Conservation (phyloP, 73 alveolate genomes). For the Paramecium biaurelia region DNA sequence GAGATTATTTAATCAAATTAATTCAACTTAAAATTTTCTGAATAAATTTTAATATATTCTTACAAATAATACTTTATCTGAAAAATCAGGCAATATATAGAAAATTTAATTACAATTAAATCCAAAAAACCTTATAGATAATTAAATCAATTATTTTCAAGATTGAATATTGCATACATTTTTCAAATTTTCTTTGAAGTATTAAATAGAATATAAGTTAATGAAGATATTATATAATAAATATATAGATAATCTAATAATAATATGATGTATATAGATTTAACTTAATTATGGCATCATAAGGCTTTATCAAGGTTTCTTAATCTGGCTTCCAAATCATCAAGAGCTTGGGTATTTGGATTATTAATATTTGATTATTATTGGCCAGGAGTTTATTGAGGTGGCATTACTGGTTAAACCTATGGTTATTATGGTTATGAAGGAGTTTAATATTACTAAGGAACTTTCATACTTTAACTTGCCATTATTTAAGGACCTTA, state of each 20-base stretch:
- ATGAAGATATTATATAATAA: neutral
- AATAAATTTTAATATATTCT: neutral
- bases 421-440: neutral
- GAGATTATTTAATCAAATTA: neutral
- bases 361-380: neutral
- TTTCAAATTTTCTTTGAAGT: neutral
- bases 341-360: neutral
- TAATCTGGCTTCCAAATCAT: conserved; percentile 39
- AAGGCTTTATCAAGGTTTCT: neutral
- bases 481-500: conserved; percentile 29
- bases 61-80: neutral
- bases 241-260: neutral
- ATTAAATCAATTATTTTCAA: neutral
- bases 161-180: neutral
- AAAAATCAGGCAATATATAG: neutral
- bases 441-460: neutral
- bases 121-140: neutral
- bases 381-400: neutral
- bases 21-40: neutral
- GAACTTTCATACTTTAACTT: neutral
- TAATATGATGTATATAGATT: neutral
- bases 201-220: neutral
- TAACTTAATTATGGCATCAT: neutral
- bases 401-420: neutral
- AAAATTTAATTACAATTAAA: neutral